Evolutionary conservation across 495 filamentous ascomycete genomes (phyloP), one percentile per base, ranked within the genome.

Genomic region (Penicillium riverlandense): DNA sequence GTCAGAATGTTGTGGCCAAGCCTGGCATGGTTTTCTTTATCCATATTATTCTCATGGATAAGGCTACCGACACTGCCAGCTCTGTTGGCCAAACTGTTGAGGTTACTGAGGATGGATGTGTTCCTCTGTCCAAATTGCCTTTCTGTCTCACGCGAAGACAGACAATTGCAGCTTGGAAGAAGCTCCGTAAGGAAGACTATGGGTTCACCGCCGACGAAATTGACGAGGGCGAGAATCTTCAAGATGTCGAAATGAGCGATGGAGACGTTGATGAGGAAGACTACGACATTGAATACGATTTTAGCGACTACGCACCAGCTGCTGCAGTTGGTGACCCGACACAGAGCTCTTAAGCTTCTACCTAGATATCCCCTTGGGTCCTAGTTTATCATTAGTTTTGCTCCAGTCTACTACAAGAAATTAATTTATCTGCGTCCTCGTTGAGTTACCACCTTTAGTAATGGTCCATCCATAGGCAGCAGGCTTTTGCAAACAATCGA

Each of bases 21-120:
- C 41, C 42, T 1, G 52, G 55, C 2, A 58, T 58, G 52, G 48
- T 58, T 11, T 58, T 58, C 29, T 58, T 58, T 31, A 58, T 58
- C 11, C 52, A 58, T 44, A 58, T 58, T 2, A 58, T 58, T 35
- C 41, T 58, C 11, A 58, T 58, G 52, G 55, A 58, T n/a, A 58
- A 54, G 37, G 55, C 48, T 6, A 58, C 55, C 11, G 52, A 58
- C 43, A 58, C 52, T 16, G 55, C 55, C 7, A 58, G 55, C 27
- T 58, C 52, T 1, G 44, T 58, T 12, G 52, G 55, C 2, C 52
- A 58, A 13, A 58, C 48, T 4, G 52, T 58, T 8, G 55, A 58
- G 28, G 55, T 58, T 1, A 58, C 55, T 2, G 10, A 54, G 37
- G 44, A 49, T 35, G 52, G 52, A 9, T 54, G 52, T 41, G 48